phyloP scores from a whole-genome alignment of 176 grass and related monocot species.

The Eleusine indica region DNA sequence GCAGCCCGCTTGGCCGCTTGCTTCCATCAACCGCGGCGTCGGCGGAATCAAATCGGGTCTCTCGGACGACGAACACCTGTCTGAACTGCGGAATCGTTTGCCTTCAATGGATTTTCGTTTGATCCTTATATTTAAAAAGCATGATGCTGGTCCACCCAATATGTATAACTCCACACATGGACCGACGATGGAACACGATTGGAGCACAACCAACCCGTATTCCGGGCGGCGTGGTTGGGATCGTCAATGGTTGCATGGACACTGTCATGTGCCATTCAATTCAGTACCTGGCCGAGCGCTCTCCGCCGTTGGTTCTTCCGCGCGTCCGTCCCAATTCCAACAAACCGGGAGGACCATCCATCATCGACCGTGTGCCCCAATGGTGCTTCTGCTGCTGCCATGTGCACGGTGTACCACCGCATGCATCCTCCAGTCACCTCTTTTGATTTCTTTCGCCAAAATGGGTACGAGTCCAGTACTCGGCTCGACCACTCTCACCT shows the following conservation, averaged over 20 bases:
- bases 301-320: conserved; percentile 23
- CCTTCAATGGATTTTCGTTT: too few species aligned
- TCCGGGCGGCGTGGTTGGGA: neutral
- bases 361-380: neutral
- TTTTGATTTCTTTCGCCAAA: neutral
- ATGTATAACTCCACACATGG: too few species aligned
- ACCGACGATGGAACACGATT: too few species aligned
- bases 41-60: too few species aligned
- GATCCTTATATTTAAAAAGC: too few species aligned
- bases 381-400: neutral
- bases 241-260: neutral
- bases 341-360: conserved; percentile 14
- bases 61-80: neutral
- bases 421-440: neutral
- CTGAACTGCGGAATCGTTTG: neutral
- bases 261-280: neutral
- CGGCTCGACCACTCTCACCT: neutral
- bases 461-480: neutral
- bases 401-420: neutral
- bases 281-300: neutral
- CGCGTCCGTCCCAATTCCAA: neutral
- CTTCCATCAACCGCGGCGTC: neutral
- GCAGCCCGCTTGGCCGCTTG: neutral
- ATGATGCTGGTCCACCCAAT: too few species aligned
- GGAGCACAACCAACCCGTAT: too few species aligned